Evolutionary conservation across 164 flowering plant species (phyloP).

Genomic region (Dillenia suffruticosa): DNA sequence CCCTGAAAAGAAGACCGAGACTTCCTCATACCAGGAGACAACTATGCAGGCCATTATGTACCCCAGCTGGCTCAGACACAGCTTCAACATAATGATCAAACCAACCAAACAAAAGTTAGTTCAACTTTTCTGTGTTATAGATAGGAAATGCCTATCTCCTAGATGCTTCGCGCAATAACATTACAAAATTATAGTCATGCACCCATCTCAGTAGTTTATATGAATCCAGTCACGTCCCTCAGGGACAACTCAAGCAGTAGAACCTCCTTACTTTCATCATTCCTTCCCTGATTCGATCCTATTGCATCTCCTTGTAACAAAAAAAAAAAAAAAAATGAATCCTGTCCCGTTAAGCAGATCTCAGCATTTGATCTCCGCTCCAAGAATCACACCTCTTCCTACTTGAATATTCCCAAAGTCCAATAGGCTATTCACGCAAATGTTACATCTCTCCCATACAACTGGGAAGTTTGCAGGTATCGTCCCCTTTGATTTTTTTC

Average conservation of each 20-base stretch:
- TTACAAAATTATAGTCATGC: not conserved
- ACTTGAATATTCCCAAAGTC: conserved; percentile 13
- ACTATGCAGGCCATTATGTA: too few species aligned
- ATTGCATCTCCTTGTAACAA: too few species aligned
- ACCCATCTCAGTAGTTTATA: not conserved
- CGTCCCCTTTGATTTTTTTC: not conserved
- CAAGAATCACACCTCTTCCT: not conserved
- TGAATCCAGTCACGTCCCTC: not conserved
- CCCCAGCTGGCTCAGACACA: not conserved
- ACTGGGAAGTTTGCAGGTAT: conserved; percentile 11
- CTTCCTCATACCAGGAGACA: too few species aligned
- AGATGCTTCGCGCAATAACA: not conserved
- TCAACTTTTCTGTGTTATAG: conserved; percentile 12
- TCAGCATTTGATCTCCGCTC: conserved; percentile 13
- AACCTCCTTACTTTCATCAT: not conserved
- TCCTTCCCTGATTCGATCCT: not conserved
- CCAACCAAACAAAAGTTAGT: conserved; percentile 24
- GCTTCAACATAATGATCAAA: conserved; percentile 8
- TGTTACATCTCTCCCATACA: not conserved
- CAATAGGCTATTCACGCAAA: conserved; percentile 13
- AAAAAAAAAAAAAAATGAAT: too few species aligned
- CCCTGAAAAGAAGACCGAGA: conserved; percentile 13
- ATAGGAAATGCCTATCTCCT: conserved; percentile 30
- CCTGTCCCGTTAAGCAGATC: not conserved
- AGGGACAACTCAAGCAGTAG: too few species aligned